Percentiles rank a stretch among this genome's conserved stretches.
Evolutionary conservation across 495 filamentous ascomycete genomes (phyloP).

Genomic region (Entonaema liquescens): DNA sequence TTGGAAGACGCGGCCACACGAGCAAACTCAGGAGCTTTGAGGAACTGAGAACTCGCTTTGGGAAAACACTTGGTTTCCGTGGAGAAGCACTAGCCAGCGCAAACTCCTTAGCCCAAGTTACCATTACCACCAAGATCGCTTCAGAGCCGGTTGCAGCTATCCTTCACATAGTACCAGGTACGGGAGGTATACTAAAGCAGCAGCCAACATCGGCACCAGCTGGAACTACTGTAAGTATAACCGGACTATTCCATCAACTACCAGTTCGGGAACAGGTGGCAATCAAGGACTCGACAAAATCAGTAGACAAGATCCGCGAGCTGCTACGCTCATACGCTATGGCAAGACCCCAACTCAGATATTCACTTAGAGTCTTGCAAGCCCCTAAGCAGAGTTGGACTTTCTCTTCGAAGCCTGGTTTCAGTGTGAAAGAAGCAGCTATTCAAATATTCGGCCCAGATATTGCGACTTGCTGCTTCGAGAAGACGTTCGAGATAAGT

Average conservation of each 20-base stretch:
- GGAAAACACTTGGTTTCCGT: constrained; percentile 82
- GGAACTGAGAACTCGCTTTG: constrained; percentile 73
- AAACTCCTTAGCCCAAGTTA: constrained; percentile 71
- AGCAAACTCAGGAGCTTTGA: constrained; percentile 82
- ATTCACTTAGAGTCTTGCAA: constrained; percentile 75
- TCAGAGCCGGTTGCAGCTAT: constrained; percentile 70
- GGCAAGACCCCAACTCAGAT: constrained; percentile 67
- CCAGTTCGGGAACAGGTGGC: constrained; percentile 78
- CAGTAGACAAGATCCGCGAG: constrained; percentile 68
- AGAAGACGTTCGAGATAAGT: constrained; percentile 36
- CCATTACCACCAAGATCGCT: constrained; percentile 74
- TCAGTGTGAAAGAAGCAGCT: constrained; percentile 69
- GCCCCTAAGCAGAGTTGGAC: constrained; percentile 71
- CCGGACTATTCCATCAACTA: constrained; percentile 70
- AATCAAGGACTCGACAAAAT: constrained; percentile 69
- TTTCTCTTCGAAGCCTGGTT: constrained; percentile 69
- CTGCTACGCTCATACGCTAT: constrained; percentile 80
- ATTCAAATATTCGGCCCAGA: constrained; percentile 75
- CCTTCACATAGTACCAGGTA: constrained; percentile 47
- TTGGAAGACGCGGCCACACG: constrained; percentile 78
- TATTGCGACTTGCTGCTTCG: constrained; percentile 59
- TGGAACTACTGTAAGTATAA: constrained; percentile 79
- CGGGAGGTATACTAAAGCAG: constrained; percentile 52
- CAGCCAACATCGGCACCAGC: constrained; percentile 69
- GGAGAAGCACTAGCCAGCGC: constrained; percentile 86